Conservation (phyloP, 495 filamentous ascomycete genomes). For the Penicillium argentinense region DNA sequence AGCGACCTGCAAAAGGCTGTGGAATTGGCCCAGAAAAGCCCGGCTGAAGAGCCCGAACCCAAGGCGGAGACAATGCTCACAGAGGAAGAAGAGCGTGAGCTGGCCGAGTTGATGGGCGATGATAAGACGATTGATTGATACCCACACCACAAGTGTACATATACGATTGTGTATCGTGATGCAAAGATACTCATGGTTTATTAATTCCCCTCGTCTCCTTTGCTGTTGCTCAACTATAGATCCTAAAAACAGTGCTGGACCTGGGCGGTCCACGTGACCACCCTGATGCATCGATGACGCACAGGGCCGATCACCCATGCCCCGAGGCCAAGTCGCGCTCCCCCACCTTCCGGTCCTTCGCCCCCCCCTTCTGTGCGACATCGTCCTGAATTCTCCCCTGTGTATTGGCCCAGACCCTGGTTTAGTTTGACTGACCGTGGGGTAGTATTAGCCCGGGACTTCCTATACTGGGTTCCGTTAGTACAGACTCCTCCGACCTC, state of each 20-base stretch:
- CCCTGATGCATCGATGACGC: slow-evolving; percentile 39
- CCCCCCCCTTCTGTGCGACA: slow-evolving; percentile 7
- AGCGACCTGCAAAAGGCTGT: slow-evolving; percentile 62
- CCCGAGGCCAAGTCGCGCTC: slow-evolving; percentile 16
- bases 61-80: slow-evolving; percentile 58
- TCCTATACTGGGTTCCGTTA: slow-evolving; percentile 21
- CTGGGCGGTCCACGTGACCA: slow-evolving; percentile 26
- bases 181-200: background rate
- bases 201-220: background rate
- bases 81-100: slow-evolving; percentile 79
- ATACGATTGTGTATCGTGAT: background rate
- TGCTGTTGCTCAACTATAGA: too few species aligned
- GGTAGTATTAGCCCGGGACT: slow-evolving; percentile 13
- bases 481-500: slow-evolving; percentile 14
- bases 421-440: slow-evolving; percentile 5
- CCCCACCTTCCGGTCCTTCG: slow-evolving; percentile 22
- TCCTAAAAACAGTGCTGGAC: too few species aligned
- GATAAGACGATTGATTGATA: slow-evolving; percentile 23
- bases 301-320: slow-evolving; percentile 37
- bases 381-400: background rate
- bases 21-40: slow-evolving; percentile 54
- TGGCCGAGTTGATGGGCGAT: slow-evolving; percentile 85
- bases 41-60: slow-evolving; percentile 49
- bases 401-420: slow-evolving; percentile 2
- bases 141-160: slow-evolving; percentile 1